Base-by-base conservation (phyloP, 202 grass and related monocot species). In the Zoysia matrella region DNA sequence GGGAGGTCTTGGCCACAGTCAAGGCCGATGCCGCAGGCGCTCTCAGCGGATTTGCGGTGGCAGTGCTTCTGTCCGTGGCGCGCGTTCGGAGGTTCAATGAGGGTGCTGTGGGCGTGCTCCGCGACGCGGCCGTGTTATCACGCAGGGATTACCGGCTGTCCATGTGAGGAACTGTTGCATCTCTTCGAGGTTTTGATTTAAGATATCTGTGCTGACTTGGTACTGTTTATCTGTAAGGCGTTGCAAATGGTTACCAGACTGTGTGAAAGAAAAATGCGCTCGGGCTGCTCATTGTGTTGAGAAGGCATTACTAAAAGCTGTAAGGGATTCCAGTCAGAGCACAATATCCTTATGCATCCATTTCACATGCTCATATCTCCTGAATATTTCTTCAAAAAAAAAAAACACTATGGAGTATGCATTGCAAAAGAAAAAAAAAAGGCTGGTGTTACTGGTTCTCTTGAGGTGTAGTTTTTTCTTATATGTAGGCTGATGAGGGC, bases 221-320 rank as follows among this genome's bases (percentile, higher is more conserved):
- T 66, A 47, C 22, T 3, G 3, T 6, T 16, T 58, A 36, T 85
- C 53, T 81, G 82, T 67, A 80, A 97, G 94, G 86, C 49, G 72
- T 72, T 92, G 88, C 86, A 93, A 97, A 47, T 97, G 94, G 94
- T 86, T 94, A 74, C 86, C 92, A 2, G 76, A 92, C 84, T 76
- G 80, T 54, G 52, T 94, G 40, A 85, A 87, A 88, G 87, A 87
- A 68, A 88, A 97, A 44, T 91, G 72, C 22, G 41, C 76, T 1
- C 44, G 61, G 86, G 86, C 86, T 62, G 79, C 88, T 60, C 83
- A 71, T 6, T 82, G 62, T 46, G 72, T 91, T 4, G 86, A 97
- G 87, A 87, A 86, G 84, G 89, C 91, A 47, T 65, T 97, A 8
- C 52, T 92, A 71, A 97, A 97, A 91, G 78, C 92, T 74, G 88